Percentiles rank a stretch among this genome's conserved stretches.
Conservation (phyloP, 2,329 filamentous ascomycete species). For the Nemania abortiva region DNA sequence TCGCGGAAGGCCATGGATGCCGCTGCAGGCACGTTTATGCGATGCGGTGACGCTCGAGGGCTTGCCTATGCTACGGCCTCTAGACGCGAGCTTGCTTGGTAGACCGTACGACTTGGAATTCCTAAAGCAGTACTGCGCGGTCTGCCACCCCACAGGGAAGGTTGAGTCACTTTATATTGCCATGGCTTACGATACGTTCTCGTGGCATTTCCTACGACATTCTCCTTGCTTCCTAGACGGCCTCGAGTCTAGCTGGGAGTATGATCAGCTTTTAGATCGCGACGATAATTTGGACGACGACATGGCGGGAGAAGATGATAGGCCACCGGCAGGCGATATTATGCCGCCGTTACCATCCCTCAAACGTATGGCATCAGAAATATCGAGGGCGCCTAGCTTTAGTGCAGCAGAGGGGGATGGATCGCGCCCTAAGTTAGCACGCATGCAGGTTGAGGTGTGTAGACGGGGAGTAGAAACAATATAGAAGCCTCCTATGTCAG, state of each 20-base stretch:
- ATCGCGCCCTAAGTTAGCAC: slow-evolving; percentile 54
- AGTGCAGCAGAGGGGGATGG: slow-evolving; percentile 52
- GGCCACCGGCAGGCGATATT: slow-evolving; percentile 63
- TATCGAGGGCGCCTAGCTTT: slow-evolving; percentile 62
- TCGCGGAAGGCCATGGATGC: slow-evolving; percentile 65
- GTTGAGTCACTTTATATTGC: slow-evolving; percentile 72
- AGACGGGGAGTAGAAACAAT: slow-evolving; percentile 55
- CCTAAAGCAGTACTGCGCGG: slow-evolving; percentile 66
- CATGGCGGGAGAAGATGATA: slow-evolving; percentile 52
- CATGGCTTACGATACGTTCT: slow-evolving; percentile 65
- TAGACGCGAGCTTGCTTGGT: slow-evolving; percentile 59
- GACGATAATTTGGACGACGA: slow-evolving; percentile 54
- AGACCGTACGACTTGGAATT: slow-evolving; percentile 64
- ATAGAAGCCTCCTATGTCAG: slow-evolving; percentile 46
- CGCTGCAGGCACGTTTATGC: slow-evolving; percentile 69
- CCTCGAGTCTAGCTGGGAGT: slow-evolving; percentile 67
- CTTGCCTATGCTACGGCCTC: slow-evolving; percentile 69
- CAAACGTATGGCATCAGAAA: slow-evolving; percentile 66
- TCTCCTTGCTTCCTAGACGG: slow-evolving; percentile 63
- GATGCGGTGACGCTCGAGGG: slow-evolving; percentile 66
- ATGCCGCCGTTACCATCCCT: slow-evolving; percentile 55
- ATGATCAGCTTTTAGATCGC: slow-evolving; percentile 64
- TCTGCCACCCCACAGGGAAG: slow-evolving; percentile 65
- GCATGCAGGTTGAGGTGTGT: slow-evolving; percentile 57
- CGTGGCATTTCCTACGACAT: slow-evolving; percentile 65